These are phyloP conservation scores for Rhytidhysteron rufulum DNA, from an alignment of 2,329 filamentous ascomycete genomes.

Conservation along the genomic window DNA sequence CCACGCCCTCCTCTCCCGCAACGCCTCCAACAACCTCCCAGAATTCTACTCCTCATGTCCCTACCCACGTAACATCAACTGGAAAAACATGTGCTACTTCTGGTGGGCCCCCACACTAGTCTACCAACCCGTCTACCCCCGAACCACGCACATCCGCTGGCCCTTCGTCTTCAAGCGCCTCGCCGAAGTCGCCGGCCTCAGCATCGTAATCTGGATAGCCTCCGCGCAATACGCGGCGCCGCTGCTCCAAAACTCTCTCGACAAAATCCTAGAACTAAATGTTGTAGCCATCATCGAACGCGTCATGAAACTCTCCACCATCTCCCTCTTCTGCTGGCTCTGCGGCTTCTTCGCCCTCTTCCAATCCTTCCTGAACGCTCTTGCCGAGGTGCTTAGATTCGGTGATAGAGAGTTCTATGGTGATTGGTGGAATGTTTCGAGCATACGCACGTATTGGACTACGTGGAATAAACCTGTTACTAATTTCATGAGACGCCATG, in stretches of 20 bases:
- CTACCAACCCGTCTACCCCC: conserved; percentile 95
- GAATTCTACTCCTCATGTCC: conserved; percentile 78
- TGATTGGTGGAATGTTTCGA: conserved; percentile 90
- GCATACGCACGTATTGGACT: conserved; percentile 85
- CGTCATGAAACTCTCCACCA: conserved; percentile 90
- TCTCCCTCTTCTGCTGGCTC: conserved; percentile 94
- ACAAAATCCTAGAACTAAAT: conserved; percentile 79
- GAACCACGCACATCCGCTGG: conserved; percentile 78
- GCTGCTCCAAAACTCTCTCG: conserved; percentile 81
- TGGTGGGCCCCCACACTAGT: conserved; percentile 97
- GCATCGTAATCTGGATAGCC: conserved; percentile 91
- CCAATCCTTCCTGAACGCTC: conserved; percentile 84
- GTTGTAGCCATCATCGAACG: conserved; percentile 80
- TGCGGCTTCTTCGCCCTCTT: conserved; percentile 97
- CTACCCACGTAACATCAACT: conserved; percentile 87
- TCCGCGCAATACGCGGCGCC: conserved; percentile 93
- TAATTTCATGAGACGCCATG: conserved; percentile 91
- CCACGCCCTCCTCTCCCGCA: conserved; percentile 81
- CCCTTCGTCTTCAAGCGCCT: conserved; percentile 80
- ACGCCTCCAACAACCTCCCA: conserved; percentile 67
- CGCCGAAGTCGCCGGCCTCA: conserved; percentile 70
- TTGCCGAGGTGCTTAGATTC: conserved; percentile 86
- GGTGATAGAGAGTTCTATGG: conserved; percentile 93
- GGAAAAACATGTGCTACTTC: conserved; percentile 86
- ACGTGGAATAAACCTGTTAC: conserved; percentile 98